These are phyloP conservation scores for Tulasnella calospora DNA, from an alignment of 768 basidiomycete genomes.

Conservation along the genomic window DNA sequence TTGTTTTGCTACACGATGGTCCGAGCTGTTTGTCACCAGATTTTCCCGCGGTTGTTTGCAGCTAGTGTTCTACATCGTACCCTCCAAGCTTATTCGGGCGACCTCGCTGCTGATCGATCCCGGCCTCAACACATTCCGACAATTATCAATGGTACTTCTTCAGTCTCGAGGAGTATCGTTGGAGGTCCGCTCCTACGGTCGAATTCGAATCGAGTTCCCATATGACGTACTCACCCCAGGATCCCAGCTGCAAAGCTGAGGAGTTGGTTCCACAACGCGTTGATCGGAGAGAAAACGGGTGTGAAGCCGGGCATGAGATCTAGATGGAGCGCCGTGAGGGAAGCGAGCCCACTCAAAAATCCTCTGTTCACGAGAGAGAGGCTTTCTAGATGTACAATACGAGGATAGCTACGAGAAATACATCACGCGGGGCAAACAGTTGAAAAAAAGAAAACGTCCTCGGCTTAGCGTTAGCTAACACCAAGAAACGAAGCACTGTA, in stretches of 20 bases:
- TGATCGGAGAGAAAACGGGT: neutral
- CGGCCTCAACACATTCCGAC: neutral
- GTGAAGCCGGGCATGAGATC: too few relatives aligned
- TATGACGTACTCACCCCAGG: neutral
- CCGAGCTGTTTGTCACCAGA: too few relatives aligned
- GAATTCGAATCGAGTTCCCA: conserved; percentile 6
- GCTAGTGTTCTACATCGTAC: too few relatives aligned
- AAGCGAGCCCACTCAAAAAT: too few relatives aligned
- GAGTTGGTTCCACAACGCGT: conserved; percentile 13
- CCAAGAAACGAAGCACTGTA: too few relatives aligned
- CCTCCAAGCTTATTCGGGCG: too few relatives aligned
- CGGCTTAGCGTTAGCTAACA: too few relatives aligned
- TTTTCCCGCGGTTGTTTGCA: too few relatives aligned
- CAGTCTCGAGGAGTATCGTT: neutral
- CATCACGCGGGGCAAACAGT: neutral
- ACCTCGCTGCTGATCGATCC: neutral
- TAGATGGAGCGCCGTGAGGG: too few relatives aligned
- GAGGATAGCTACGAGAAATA: neutral
- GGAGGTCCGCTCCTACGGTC: neutral
- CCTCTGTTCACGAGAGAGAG: neutral
- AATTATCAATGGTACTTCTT: conserved; percentile 21
- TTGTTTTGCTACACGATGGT: too few relatives aligned
- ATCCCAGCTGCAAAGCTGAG: neutral
- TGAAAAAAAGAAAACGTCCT: neutral
- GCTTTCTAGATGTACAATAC: neutral